Percentiles rank a stretch among this genome's conserved stretches.
Evolutionary conservation across 495 filamentous ascomycete species (phyloP).

Genomic region (Hapsidospora chrysogenum): DNA sequence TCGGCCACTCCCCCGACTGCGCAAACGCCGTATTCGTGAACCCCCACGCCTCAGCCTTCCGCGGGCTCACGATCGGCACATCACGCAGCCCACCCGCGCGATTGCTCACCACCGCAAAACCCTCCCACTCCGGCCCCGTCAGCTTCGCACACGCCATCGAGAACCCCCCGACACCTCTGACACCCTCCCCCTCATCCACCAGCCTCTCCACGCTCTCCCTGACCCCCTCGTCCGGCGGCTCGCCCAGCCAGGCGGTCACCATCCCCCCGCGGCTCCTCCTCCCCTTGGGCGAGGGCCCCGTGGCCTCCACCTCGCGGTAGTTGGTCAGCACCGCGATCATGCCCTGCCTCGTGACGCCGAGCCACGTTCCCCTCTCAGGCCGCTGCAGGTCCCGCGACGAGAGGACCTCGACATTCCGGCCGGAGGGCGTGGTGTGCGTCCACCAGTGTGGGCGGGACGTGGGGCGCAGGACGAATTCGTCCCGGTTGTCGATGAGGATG

Average conservation of each 20-base stretch:
- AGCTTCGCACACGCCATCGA: constrained; percentile 77
- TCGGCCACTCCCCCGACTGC: constrained; percentile 58
- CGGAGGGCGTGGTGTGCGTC: constrained; percentile 21
- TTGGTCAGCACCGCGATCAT: constrained; percentile 88
- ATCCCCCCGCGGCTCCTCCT: constrained; percentile 63
- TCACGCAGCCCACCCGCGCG: constrained; percentile 48
- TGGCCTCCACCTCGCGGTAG: constrained; percentile 59
- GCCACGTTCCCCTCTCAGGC: constrained; percentile 66
- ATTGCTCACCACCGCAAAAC: constrained; percentile 78
- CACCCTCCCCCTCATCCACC: constrained; percentile 40
- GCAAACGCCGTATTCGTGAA: constrained; percentile 75
- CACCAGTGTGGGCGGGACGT: constrained; percentile 77
- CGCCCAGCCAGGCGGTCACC: constrained; percentile 72
- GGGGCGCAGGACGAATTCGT: constrained; percentile 86
- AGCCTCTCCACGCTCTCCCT: constrained; percentile 52
- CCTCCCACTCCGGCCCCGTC: constrained; percentile 35
- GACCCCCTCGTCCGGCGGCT: constrained; percentile 27
- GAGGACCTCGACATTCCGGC: constrained; percentile 20
- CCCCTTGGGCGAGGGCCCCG: constrained; percentile 32
- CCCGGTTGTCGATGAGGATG: constrained; percentile 82
- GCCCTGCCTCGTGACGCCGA: constrained; percentile 72
- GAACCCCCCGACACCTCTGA: constrained; percentile 75
- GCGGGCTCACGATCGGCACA: constrained; percentile 50
- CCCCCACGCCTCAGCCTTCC: constrained; percentile 49
- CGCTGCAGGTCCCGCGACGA: constrained; percentile 34